A percentile compares a stretch with the other conserved stretches of the same genome.
Conservation (phyloP, 441 rosid species). For the Populus hybrid region DNA sequence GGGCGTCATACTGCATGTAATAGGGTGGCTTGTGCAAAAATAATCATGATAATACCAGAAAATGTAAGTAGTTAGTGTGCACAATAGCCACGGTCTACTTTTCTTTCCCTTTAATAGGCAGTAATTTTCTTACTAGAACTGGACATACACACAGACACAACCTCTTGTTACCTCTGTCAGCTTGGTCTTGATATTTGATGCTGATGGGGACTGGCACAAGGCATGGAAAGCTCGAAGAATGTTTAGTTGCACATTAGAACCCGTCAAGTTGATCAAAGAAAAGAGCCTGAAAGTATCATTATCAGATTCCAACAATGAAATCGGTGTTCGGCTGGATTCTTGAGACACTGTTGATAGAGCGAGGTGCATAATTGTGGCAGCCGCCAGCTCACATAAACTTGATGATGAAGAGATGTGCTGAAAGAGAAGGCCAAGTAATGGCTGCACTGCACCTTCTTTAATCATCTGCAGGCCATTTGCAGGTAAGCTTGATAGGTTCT, state of each 20-base stretch:
- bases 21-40: neutral
- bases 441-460: conserved; percentile 50
- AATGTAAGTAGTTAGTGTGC: neutral
- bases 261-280: conserved; percentile 43
- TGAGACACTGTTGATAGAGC: conserved; percentile 51
- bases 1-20: neutral
- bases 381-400: conserved; percentile 41
- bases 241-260: conserved; percentile 45
- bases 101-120: conserved; percentile 4
- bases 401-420: conserved; percentile 34
- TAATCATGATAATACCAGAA: neutral
- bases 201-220: conserved; percentile 54
- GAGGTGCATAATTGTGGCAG: conserved; percentile 47
- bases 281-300: conserved; percentile 46
- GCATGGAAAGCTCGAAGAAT: conserved; percentile 53
- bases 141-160: conserved; percentile 5
- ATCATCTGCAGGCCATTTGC: conserved; percentile 56
- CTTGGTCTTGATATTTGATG: conserved; percentile 36
- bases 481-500: conserved; percentile 47
- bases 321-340: conserved; percentile 29
- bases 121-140: neutral
- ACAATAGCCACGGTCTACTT: neutral
- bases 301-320: conserved; percentile 48
- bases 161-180: conserved; percentile 44
- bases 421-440: conserved; percentile 47